Conservation (phyloP, 148 eudicot species). For the Fagopyrum tataricum region DNA sequence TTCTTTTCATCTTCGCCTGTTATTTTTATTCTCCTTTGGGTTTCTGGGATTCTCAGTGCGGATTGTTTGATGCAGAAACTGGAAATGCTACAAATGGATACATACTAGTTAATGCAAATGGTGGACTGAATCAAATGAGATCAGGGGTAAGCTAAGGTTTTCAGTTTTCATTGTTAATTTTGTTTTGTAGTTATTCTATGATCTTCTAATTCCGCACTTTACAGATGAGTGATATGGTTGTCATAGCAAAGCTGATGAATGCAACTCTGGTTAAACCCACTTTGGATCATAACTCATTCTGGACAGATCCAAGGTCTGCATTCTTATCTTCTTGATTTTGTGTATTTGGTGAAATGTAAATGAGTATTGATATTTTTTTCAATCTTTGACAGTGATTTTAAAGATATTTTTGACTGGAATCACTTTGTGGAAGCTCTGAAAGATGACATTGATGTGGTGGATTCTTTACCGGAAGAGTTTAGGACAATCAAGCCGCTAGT, state of each 20-base stretch:
- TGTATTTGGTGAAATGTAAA: neutral
- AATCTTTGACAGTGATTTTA: constrained; percentile 41
- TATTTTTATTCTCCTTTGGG: neutral
- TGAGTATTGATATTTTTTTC: neutral
- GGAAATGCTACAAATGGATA: constrained; percentile 32
- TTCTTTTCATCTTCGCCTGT: neutral
- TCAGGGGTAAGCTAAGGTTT: constrained; percentile 34
- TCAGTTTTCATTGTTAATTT: neutral
- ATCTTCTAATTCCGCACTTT: neutral
- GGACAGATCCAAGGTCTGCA: constrained; percentile 68
- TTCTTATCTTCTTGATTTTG: neutral
- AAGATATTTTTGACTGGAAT: constrained; percentile 66
- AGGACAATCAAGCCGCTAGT: constrained; percentile 23
- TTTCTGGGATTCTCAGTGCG: neutral
- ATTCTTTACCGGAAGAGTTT: constrained; percentile 40
- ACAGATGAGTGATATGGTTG: constrained; percentile 81
- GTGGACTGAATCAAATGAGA: constrained; percentile 60
- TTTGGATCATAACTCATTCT: constrained; percentile 62
- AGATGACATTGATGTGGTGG: constrained; percentile 44
- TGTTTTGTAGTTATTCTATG: neutral
- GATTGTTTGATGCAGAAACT: constrained; percentile 19
- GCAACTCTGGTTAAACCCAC: constrained; percentile 65
- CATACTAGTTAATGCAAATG: constrained; percentile 46
- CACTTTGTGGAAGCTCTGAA: constrained; percentile 44
- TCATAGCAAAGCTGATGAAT: constrained; percentile 57